Evolutionary conservation across 257 asterid species (phyloP).

Genomic region (Salvia hispanica): DNA sequence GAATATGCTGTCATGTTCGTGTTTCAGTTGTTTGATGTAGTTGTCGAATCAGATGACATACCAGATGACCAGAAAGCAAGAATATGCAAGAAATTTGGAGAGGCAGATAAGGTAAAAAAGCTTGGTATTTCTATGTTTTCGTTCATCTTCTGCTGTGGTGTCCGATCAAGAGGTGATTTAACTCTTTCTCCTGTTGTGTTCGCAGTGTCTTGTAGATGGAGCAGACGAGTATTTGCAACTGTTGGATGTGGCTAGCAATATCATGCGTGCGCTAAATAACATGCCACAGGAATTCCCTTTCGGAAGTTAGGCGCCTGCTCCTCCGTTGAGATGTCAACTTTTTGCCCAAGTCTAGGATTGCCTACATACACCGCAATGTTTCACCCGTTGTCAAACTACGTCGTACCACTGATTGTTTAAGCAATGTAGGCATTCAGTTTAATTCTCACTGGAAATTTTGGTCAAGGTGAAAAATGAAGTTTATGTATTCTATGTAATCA

Average conservation of each 20-base stretch:
- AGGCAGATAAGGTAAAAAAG: conserved; percentile 76
- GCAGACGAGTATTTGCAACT: conserved; percentile 95
- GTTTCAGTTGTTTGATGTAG: conserved; percentile 68
- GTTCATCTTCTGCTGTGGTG: not conserved
- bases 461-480: too few species aligned
- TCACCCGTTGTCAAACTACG: not conserved
- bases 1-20: conserved; percentile 40
- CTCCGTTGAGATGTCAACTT: too few species aligned
- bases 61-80: conserved; percentile 86
- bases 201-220: conserved; percentile 87
- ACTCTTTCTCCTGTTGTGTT: conserved; percentile 9
- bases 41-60: conserved; percentile 66
- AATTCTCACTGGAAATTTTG: too few species aligned
- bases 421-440: too few species aligned
- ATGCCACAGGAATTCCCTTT: conserved; percentile 52
- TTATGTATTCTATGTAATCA: too few species aligned
- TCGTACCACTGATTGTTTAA: too few species aligned
- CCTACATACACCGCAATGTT: too few species aligned
- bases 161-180: not conserved
- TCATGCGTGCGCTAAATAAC: conserved; percentile 62
- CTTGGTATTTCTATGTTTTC: not conserved
- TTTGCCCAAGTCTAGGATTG: too few species aligned
- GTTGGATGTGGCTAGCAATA: conserved; percentile 79
- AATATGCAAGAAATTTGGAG: conserved; percentile 88
- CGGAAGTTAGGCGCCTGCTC: conserved; percentile 39